A percentile compares a stretch with the other conserved stretches of the same genome.
Conservation (phyloP, 2,329 filamentous ascomycete species). For the Pestalotiopsis sp. region DNA sequence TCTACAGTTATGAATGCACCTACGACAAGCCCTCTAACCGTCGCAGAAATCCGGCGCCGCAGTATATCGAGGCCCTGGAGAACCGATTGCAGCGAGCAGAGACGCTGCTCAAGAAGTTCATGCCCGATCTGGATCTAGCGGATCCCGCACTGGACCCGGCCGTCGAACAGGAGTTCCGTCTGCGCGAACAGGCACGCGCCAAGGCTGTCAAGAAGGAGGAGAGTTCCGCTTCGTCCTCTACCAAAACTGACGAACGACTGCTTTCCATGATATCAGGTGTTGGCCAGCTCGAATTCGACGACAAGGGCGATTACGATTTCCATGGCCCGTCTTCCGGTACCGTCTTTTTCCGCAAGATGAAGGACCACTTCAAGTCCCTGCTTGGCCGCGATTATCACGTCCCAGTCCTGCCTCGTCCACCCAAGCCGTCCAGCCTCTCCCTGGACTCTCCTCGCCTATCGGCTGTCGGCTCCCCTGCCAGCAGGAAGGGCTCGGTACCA, state of each 20-base stretch:
- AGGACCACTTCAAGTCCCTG: conserved; percentile 82
- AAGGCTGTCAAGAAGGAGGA: conserved; percentile 45
- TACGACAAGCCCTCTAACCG: conserved; percentile 95
- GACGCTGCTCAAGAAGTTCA: conserved; percentile 74
- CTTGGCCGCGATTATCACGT: conserved; percentile 66
- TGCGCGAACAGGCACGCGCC: conserved; percentile 54
- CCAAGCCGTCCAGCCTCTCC: conserved; percentile 53
- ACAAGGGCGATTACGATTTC: conserved; percentile 92
- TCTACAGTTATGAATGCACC: conserved; percentile 97
- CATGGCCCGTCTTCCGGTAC: conserved; percentile 91
- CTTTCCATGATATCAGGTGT: conserved; percentile 95
- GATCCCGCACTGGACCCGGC: conserved; percentile 81
- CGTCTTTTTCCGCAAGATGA: conserved; percentile 84
- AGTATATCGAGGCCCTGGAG: conserved; percentile 91
- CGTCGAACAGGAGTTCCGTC: conserved; percentile 70
- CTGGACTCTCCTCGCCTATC: conserved; percentile 72
- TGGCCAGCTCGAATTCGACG: conserved; percentile 88
- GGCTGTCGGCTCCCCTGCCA: conserved; percentile 66
- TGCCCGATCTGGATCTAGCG: conserved; percentile 83
- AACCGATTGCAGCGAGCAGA: conserved; percentile 82
- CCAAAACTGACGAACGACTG: conserved; percentile 70
- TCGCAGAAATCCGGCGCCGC: conserved; percentile 85
- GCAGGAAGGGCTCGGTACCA: conserved; percentile 46
- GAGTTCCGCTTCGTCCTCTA: conserved; percentile 34
- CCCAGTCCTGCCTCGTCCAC: conserved; percentile 58